Evolutionary conservation across 2,329 filamentous ascomycete species (phyloP), one percentile per base, ranked within the genome.

Genomic region (Aaosphaeria pasadenensis): DNA sequence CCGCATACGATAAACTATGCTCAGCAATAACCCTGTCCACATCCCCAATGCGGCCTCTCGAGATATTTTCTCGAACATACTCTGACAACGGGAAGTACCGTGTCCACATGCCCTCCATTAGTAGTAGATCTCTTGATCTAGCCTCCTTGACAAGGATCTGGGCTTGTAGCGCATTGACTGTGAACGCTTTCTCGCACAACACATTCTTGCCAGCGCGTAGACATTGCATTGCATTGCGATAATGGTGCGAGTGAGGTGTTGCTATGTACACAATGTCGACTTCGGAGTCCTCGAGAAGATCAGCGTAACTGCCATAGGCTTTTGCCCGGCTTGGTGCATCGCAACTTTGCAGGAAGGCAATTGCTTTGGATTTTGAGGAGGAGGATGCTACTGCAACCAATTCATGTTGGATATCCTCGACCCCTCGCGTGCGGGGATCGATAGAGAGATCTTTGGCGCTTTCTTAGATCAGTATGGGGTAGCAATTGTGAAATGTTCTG

Each of bases 211-310:
- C 88, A 6, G 87, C 88, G 56, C 89, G 81, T 36, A 96, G 78
- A 39, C 85, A 87, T n/a, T 95, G 80, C 82, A 91, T 89, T 54
- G 84, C 82, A 72, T 96, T 92, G 70, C 95, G 89, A 75, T 91
- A 95, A 75, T 96, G 91, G 70, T 95, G 91, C 60, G 88, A 91
- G 74, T 95, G 91, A 11, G 91, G 91, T 4, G 91, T 95, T 28
- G 89, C 90, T 47, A 96, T 83, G 71, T 95, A 96, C 72, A 96
- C 74, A 59, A 95, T 88, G 69, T 95, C 88, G 56, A 95, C 81
- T 60, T 89, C 80, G 5, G 86, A 75, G 66, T 95, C 89, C 43
- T 81, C 80, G 28, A 92, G 89, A 30, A 96, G 81, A 66, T 91
- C 88, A 52, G 84, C 79, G 71, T 96, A 96, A 7, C 86, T 88